Evolutionary conservation across 441 rosid genomes (phyloP), one percentile per base, ranked within the genome.

Genomic region (Metrosideros polymorpha): DNA sequence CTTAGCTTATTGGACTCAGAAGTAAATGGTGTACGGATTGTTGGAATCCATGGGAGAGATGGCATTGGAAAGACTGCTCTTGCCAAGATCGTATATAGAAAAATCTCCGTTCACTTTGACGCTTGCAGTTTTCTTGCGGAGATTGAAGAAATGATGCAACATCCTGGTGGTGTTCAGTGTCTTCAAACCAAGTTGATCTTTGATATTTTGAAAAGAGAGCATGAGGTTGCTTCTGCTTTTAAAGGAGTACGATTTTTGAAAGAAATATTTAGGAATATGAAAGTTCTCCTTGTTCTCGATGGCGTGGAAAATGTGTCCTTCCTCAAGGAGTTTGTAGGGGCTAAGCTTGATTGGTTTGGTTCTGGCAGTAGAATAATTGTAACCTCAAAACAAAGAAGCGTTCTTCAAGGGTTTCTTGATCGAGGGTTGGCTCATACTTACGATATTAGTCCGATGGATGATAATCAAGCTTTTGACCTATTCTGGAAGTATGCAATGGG

Each of bases 1-100:
- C 29, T 61, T 3, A 3, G 6, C 5, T 61, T 61, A 3, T 30
- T 61, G 71, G 71, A 61, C 0, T 0, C 15, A 10, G 42, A 61
- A 0, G 39, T 7, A 15, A 7, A 30, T 0, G 75, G 0, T 0
- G 42, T 61, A 15, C 75, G 6, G 0, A 3, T 61, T 61, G 0
- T 61, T 61, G 75, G 75, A 30, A 61, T 61, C 75, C 39, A 61
- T 61, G 75, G 75, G 2, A 61, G 39, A 61, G 24, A 1, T 61
- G 75, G 75, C 39, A 30, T 61, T 30, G 75, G 75, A 61, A 61
- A 61, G 75, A 61, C 75, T 61, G 10, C 12, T 15, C 75, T 61
- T 61, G 75, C 75, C 6, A 30, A 29, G 39, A 3, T 7, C 5
- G 6, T 30, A 6, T 61, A 15, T 29, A 2, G 15, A 1, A 7